phyloP scores from a whole-genome alignment of 2,329 filamentous ascomycete genomes.

The Metarhizium anisopliae region DNA sequence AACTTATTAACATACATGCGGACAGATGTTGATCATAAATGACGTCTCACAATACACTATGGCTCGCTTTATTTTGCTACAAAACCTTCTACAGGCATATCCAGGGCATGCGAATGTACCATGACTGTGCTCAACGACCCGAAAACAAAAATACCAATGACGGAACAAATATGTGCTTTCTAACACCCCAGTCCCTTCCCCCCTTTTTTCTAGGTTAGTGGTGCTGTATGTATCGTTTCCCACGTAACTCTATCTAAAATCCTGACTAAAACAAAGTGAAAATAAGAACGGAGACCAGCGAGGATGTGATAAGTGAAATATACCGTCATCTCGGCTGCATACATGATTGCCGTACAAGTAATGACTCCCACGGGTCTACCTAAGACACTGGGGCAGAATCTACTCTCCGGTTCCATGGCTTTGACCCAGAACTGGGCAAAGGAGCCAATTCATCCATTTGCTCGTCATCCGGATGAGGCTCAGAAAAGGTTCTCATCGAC shows the following conservation, averaged over 20 bases:
- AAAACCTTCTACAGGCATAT: neutral
- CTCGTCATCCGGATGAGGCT: conserved; percentile 14
- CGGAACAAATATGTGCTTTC: neutral
- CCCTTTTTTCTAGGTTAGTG: neutral
- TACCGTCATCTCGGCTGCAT: neutral
- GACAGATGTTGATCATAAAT: neutral
- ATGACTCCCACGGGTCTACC: conserved; percentile 8
- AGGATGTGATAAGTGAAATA: neutral
- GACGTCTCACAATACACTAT: neutral
- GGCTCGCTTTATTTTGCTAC: neutral
- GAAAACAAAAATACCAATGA: neutral
- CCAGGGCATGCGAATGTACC: neutral
- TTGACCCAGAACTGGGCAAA: conserved; percentile 15
- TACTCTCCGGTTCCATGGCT: conserved; percentile 16
- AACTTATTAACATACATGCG: neutral
- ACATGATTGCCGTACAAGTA: neutral
- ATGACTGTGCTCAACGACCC: neutral
- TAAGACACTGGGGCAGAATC: conserved; percentile 17
- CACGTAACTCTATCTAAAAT: neutral
- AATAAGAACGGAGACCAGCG: neutral
- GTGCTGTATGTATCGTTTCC: neutral
- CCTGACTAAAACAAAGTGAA: neutral
- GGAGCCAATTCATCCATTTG: conserved; percentile 18
- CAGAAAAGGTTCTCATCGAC: conserved; percentile 12
- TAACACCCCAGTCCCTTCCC: neutral